Percentiles rank a stretch among this genome's conserved stretches.
Evolutionary conservation across 805 yeast species (phyloP).

Genomic region (Lipomyces yamadae): DNA sequence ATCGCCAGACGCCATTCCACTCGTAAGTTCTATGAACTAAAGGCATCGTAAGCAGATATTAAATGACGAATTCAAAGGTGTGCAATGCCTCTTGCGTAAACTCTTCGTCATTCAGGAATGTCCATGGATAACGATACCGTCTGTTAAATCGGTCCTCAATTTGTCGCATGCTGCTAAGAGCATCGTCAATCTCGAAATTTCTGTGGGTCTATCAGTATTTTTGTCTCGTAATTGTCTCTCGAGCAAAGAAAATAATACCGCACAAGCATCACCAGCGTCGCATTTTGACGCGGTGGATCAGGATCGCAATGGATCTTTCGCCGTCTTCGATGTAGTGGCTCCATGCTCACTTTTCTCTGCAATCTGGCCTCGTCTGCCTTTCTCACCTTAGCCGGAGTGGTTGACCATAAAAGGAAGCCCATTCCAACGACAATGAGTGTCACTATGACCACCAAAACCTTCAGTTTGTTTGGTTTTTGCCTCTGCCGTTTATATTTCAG

Average conservation of each 20-base stretch:
- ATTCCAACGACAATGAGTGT: conserved; percentile 24
- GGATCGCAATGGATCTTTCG: conserved; percentile 36
- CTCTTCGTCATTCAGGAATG: conserved; percentile 84
- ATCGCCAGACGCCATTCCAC: conserved; percentile 72
- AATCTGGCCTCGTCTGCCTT: conserved; percentile 25
- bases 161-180: conserved; percentile 59
- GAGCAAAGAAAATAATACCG: conserved; percentile 12
- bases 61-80: neutral
- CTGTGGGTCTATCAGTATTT: conserved; percentile 42
- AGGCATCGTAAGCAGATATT: no score
- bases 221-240: neutral
- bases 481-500: conserved; percentile 36
- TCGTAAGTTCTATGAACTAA: conserved; percentile 67
- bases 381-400: conserved; percentile 31
- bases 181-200: conserved; percentile 62
- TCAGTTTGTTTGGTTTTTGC: conserved; percentile 27
- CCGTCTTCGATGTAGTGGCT: conserved; percentile 33
- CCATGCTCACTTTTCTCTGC: conserved; percentile 27
- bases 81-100: conserved; percentile 64
- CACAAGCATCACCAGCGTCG: conserved; percentile 71
- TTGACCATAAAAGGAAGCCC: conserved; percentile 24
- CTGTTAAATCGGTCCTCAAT: conserved; percentile 89
- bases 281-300: conserved; percentile 49
- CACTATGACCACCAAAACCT: conserved; percentile 17
- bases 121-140: conserved; percentile 89